A percentile compares a stretch with the other conserved stretches of the same genome.
phyloP scores from a whole-genome alignment of 2,329 filamentous ascomycete genomes.

The Phialophora verrucosa region DNA sequence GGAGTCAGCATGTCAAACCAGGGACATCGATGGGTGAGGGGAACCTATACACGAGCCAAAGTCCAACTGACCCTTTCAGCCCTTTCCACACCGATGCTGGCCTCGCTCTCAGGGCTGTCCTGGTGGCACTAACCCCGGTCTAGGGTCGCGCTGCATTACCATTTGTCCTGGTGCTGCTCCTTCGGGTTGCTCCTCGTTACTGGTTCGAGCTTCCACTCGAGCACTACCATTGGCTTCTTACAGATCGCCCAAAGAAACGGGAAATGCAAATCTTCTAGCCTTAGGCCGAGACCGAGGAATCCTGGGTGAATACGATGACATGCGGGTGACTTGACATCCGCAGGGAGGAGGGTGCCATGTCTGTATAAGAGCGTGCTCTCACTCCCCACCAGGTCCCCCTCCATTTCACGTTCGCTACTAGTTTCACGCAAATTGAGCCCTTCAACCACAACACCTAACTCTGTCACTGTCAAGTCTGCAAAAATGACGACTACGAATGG shows the following conservation, averaged over 20 bases:
- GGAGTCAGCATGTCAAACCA: not conserved
- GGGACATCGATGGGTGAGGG: not conserved
- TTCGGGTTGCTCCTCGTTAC: not conserved
- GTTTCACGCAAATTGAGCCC: not conserved
- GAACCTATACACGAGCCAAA: not conserved
- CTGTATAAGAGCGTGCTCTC: not conserved
- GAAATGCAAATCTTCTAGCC: not conserved
- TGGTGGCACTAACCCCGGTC: not conserved
- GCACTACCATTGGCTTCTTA: not conserved
- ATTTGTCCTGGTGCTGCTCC: not conserved
- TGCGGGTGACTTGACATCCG: not conserved
- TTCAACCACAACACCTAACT: not conserved
- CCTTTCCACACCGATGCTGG: not conserved
- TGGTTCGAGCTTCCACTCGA: not conserved
- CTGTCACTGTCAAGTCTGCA: not conserved
- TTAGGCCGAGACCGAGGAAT: no score
- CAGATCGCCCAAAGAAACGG: not conserved
- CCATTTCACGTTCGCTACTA: not conserved
- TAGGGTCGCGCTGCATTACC: not conserved
- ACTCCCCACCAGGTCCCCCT: not conserved
- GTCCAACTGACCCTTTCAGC: not conserved
- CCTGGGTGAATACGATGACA: not conserved
- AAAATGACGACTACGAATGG: constrained; percentile 34
- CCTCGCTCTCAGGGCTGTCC: not conserved
- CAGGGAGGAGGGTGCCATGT: not conserved